Conservation (phyloP, 2,329 filamentous ascomycete genomes). For the Aspergillus ibericus region DNA sequence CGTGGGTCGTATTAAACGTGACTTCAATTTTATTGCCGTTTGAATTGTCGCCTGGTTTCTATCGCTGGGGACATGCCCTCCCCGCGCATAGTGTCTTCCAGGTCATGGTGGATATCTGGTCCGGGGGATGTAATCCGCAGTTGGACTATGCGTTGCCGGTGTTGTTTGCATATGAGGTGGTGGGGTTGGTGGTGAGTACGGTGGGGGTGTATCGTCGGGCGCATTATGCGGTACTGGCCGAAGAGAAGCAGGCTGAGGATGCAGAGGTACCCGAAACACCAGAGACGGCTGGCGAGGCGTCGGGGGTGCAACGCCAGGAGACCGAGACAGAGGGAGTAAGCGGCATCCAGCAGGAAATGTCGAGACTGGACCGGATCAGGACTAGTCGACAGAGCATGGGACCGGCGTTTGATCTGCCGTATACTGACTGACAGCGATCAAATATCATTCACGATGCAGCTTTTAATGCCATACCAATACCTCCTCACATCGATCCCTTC, state of each 20-base stretch:
- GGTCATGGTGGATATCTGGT: conserved; percentile 45
- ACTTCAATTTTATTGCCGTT: conserved; percentile 46
- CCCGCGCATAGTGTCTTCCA: conserved; percentile 43
- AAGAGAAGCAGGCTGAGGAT: too few relatives aligned
- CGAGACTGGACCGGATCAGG: background rate
- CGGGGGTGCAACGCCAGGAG: background rate
- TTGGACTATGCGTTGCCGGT: conserved; percentile 45
- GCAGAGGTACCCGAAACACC: too few relatives aligned
- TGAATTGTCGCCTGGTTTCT: conserved; percentile 44
- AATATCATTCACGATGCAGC: too few relatives aligned
- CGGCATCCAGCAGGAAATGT: conserved; percentile 3
- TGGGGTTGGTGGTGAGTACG: background rate
- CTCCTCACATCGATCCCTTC: too few relatives aligned
- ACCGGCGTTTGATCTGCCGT: conserved; percentile 6
- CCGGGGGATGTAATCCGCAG: conserved; percentile 42
- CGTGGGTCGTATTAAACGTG: conserved; percentile 49
- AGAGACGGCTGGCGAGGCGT: background rate
- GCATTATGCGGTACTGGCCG: conserved; percentile 7
- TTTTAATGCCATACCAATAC: too few relatives aligned
- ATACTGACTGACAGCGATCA: background rate
- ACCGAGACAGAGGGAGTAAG: background rate
- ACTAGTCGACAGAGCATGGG: background rate
- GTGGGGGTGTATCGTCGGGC: conserved; percentile 13
- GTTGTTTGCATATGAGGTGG: conserved; percentile 8
- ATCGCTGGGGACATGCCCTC: conserved; percentile 39